Percentiles rank a stretch among this genome's conserved stretches.
These are phyloP conservation scores for Ehretia macrophylla DNA, from an alignment of 257 asterid genomes.

Conservation along the genomic window DNA sequence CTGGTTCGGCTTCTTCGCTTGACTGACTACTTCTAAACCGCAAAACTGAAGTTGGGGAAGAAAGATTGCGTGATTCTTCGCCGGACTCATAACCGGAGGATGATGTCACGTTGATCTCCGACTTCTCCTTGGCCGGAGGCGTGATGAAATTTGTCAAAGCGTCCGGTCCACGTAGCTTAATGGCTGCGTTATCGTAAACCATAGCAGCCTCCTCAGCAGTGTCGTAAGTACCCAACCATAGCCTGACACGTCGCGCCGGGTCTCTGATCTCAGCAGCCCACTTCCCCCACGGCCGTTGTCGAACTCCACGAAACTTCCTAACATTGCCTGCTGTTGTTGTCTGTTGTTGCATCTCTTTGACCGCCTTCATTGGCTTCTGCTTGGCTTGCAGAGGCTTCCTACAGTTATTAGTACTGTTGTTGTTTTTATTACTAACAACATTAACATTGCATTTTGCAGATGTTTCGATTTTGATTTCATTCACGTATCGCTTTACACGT, in stretches of 20 bases:
- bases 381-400: slow-evolving; percentile 23
- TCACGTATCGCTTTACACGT: slow-evolving; percentile 56
- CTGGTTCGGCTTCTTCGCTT: slow-evolving; percentile 31
- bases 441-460: background rate
- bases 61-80: slow-evolving; percentile 43
- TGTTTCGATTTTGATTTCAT: slow-evolving; percentile 46
- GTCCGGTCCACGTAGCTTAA: slow-evolving; percentile 44
- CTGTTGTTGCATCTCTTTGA: background rate
- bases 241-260: slow-evolving; percentile 38
- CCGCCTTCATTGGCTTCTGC: slow-evolving; percentile 30
- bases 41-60: slow-evolving; percentile 39
- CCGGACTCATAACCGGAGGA: slow-evolving; percentile 59
- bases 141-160: slow-evolving; percentile 40
- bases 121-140: slow-evolving; percentile 25
- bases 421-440: background rate
- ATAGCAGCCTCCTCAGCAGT: slow-evolving; percentile 56
- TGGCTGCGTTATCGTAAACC: slow-evolving; percentile 48
- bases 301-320: slow-evolving; percentile 41
- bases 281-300: slow-evolving; percentile 53
- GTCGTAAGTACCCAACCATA: slow-evolving; percentile 49
- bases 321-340: slow-evolving; percentile 5
- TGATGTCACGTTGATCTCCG: slow-evolving; percentile 18
- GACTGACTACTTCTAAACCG: slow-evolving; percentile 33
- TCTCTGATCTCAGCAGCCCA: slow-evolving; percentile 56
- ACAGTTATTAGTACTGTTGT: slow-evolving; percentile 6